phyloP scores from a whole-genome alignment of 352 stramenopile species.

The Globisporangium echinulatum region DNA sequence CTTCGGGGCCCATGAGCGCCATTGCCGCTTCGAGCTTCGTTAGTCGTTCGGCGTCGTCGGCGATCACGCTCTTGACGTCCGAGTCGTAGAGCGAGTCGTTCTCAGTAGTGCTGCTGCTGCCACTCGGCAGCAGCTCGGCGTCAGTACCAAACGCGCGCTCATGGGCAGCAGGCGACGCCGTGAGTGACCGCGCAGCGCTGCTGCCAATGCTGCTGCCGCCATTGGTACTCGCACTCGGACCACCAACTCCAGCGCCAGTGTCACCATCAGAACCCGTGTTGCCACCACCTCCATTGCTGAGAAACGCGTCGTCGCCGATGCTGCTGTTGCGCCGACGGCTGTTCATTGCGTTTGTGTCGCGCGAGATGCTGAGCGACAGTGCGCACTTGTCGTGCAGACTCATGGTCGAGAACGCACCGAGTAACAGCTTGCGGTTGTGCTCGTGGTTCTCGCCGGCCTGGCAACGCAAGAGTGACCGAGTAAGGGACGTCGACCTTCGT shows the following conservation, averaged over 20 bases:
- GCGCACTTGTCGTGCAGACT: slow-evolving; percentile 86
- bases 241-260: neutral
- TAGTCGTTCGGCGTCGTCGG: slow-evolving; percentile 66
- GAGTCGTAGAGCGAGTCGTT: slow-evolving; percentile 47
- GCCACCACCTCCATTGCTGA: neutral
- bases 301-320: slow-evolving; percentile 39
- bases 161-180: slow-evolving; percentile 13
- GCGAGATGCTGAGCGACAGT: slow-evolving; percentile 73
- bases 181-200: slow-evolving; percentile 1
- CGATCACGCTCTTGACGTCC: slow-evolving; percentile 81
- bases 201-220: slow-evolving; percentile 15
- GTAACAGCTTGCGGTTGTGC: slow-evolving; percentile 77
- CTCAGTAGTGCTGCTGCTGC: slow-evolving; percentile 13
- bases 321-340: slow-evolving; percentile 46
- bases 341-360: slow-evolving; percentile 28
- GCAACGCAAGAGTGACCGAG: too few relatives aligned
- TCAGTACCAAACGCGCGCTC: neutral
- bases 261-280: slow-evolving; percentile 21
- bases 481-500: too few relatives aligned
- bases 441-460: slow-evolving; percentile 59
- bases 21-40: slow-evolving; percentile 77
- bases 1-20: slow-evolving; percentile 82
- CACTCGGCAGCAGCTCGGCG: slow-evolving; percentile 6
- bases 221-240: neutral
- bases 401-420: slow-evolving; percentile 84